Conservation (phyloP, 768 basidiomycete species). For the Galerina marginata region DNA sequence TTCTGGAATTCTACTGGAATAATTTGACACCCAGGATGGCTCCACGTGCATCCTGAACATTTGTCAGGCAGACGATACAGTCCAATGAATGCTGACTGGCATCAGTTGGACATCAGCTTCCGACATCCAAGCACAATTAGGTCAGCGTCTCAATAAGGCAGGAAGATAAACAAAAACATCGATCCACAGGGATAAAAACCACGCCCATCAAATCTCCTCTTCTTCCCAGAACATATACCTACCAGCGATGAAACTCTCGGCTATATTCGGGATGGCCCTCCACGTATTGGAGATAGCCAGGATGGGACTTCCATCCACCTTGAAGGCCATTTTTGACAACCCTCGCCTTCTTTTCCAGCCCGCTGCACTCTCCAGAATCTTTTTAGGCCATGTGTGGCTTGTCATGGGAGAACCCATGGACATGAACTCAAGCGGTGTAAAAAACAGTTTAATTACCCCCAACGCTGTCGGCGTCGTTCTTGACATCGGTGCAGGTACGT, state of each 20-base stretch:
- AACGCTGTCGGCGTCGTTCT: constrained; percentile 65
- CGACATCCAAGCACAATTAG: neutral
- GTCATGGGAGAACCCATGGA: constrained; percentile 54
- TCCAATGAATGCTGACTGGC: no score
- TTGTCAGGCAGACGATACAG: no score
- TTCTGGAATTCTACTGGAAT: no score
- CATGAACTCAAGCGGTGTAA: constrained; percentile 41
- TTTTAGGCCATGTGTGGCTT: constrained; percentile 65
- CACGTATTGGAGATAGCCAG: neutral
- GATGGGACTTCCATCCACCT: constrained; percentile 46
- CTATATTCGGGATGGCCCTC: neutral
- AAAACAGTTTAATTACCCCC: constrained; percentile 52
- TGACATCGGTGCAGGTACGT: constrained; percentile 69
- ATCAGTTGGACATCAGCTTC: neutral
- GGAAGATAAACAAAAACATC: neutral
- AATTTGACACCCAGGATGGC: no score
- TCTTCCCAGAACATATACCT: neutral
- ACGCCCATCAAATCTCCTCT: neutral
- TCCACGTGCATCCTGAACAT: no score
- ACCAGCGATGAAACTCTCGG: neutral
- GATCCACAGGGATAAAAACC: constrained; percentile 3
- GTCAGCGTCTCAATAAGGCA: constrained; percentile 3
- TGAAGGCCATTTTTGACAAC: constrained; percentile 38
- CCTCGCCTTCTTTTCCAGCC: constrained; percentile 56
- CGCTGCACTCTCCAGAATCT: constrained; percentile 48